Evolutionary conservation across 2,329 filamentous ascomycete genomes (phyloP).

Genomic region (Thyridium curvatum): DNA sequence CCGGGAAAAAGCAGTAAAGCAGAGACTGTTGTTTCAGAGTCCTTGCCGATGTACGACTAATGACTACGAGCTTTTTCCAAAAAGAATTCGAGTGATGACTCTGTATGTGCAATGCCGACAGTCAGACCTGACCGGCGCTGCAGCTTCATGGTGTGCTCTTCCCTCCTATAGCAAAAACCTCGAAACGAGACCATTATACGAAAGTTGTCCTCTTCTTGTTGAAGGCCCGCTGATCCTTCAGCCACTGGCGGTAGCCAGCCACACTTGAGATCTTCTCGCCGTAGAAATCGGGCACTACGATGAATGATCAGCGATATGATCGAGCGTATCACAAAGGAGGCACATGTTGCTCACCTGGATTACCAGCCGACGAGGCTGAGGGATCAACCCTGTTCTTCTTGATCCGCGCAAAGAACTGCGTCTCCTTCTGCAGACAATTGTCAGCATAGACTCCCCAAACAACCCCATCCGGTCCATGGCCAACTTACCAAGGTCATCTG

Average conservation of each 20-base stretch:
- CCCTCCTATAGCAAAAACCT: neutral
- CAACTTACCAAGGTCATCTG: conserved; percentile 63
- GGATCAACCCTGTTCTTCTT: conserved; percentile 92
- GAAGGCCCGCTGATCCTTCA: conserved; percentile 96
- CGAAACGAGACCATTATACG: conserved; percentile 32
- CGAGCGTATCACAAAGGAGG: neutral
- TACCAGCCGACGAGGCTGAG: conserved; percentile 78
- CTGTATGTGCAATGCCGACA: too few relatives aligned
- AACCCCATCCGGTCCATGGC: too few relatives aligned
- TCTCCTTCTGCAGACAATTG: conserved; percentile 63
- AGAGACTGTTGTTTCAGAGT: neutral
- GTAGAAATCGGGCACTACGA: conserved; percentile 83
- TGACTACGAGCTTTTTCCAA: too few relatives aligned
- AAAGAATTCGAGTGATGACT: too few relatives aligned
- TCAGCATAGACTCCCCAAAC: too few relatives aligned
- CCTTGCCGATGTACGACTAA: too few relatives aligned
- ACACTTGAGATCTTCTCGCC: conserved; percentile 97
- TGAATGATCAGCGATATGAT: conserved; percentile 3
- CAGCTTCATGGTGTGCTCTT: too few relatives aligned
- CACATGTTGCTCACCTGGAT: conserved; percentile 53
- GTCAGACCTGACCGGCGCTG: too few relatives aligned
- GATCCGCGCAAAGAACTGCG: conserved; percentile 85
- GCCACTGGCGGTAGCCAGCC: conserved; percentile 84
- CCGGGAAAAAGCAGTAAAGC: neutral
- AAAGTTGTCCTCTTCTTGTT: conserved; percentile 78